Evolutionary conservation across 345 rosid genomes (phyloP).

Genomic region (Cardamine resedifolia): DNA sequence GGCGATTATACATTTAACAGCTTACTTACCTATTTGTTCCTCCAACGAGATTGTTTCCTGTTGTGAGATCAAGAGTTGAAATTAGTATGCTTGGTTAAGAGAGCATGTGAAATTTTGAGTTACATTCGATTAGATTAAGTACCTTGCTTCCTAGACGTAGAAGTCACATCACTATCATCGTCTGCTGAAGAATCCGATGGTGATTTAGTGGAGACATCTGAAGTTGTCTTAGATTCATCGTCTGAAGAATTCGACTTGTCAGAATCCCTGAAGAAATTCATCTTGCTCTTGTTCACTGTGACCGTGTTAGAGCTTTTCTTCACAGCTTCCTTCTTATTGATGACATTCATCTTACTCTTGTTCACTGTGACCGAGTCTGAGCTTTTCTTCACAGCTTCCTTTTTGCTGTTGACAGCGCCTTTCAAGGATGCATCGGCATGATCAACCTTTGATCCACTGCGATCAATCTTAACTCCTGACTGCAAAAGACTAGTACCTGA

Average conservation of each 20-base stretch:
- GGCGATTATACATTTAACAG: background rate
- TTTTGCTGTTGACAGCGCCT: conserved; percentile 23
- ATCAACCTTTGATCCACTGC: conserved; percentile 5
- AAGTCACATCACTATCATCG: conserved; percentile 50
- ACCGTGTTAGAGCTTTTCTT: conserved; percentile 20
- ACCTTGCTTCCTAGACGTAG: conserved; percentile 52
- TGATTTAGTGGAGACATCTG: conserved; percentile 59
- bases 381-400: conserved; percentile 38
- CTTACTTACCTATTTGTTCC: conserved; percentile 18
- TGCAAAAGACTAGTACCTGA: conserved; percentile 32
- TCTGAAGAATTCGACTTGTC: conserved; percentile 44
- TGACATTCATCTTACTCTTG: conserved; percentile 24
- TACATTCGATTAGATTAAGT: conserved; percentile 9
- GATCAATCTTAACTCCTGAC: conserved; percentile 31
- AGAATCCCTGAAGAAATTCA: conserved; percentile 38
- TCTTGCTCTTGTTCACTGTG: conserved; percentile 19
- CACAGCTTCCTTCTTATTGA: conserved; percentile 37
- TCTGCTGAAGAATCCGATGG: conserved; percentile 53
- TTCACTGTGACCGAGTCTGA: background rate
- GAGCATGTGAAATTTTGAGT: background rate
- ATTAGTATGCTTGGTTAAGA: conserved; percentile 5
- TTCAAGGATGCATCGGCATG: conserved; percentile 23
- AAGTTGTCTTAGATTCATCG: conserved; percentile 34
- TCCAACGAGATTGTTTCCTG: conserved; percentile 28
- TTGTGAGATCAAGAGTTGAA: background rate